Base-by-base conservation (phyloP, 2,329 filamentous ascomycete species). In the Lasiodiplodia theobromae region DNA sequence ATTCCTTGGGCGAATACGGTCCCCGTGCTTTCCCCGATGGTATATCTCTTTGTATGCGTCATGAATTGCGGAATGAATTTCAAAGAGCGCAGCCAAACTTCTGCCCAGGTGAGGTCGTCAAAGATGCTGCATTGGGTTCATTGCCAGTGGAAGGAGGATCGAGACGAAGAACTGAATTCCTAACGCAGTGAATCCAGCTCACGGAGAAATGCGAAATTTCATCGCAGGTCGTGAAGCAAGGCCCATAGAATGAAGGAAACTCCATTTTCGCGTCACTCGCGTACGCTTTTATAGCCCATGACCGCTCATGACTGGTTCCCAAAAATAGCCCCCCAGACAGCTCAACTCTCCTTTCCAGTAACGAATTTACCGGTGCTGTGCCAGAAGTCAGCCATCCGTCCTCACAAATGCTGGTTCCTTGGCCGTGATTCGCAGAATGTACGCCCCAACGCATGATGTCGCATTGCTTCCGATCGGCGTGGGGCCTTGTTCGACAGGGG, bases 301-400 rank as follows among this genome's bases (percentile, higher is more conserved):
- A 63, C 56, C 57, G 57, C 57, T 68, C 66, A 68, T 68, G 66
- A 63, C 66, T 51, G 66, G 57, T 56, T 66, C 66, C 66, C 66
- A 63, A 68, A 67, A 18, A 60, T 23, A 68, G 60, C 31, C 66
- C 66, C 47, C 49, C 66, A 31, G 66, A 47, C 37, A 53, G 47
- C 47, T 40, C 31, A 62, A 62, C 66, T 62, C 56, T 53, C 49
- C 57, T 38, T 68, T 63, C 57, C 66, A 16, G 47, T 10, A 47
- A 62, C 49, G 21, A 56, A 62, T 68, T 68, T 68, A 68, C 66
- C 66, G 66, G 66, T 68, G 66, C 66, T 68, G 66, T 56, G 11
- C 16, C 23, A 25, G 23, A 54, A 51, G 66, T 68, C 57, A 68
- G 66, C 57, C 28, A 16, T 34, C 8, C 6, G 16, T 49, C 34